phyloP scores from a whole-genome alignment of 1,284 basidiomycete species.

The Cutaneotrichosporon dermatis region DNA sequence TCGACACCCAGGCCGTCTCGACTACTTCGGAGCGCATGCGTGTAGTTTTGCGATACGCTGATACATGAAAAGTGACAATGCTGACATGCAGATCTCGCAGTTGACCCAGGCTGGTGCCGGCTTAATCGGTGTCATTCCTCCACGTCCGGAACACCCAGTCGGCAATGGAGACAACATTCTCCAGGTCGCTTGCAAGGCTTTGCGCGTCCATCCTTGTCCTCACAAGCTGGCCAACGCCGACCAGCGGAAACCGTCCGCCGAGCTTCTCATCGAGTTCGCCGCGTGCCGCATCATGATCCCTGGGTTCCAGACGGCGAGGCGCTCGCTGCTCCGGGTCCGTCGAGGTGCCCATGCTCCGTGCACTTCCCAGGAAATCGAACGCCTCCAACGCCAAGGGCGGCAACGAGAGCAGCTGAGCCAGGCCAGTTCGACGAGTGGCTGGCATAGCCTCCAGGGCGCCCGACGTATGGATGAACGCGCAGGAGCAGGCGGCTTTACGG shows the following conservation, averaged over 20 bases:
- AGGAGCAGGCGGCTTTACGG: slow-evolving; percentile 3
- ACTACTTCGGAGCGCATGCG: slow-evolving; percentile 37
- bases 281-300: slow-evolving; percentile 29
- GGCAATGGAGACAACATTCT: slow-evolving; percentile 15
- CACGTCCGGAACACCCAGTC: slow-evolving; percentile 24
- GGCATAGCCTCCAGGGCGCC: slow-evolving; percentile 26
- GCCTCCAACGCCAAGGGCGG: neutral
- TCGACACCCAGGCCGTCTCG: slow-evolving; percentile 31
- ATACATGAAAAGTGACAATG: too few species aligned
- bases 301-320: slow-evolving; percentile 14
- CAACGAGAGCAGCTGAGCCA: slow-evolving; percentile 9
- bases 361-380: slow-evolving; percentile 24
- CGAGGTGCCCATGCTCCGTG: slow-evolving; percentile 35
- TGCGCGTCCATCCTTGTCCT: slow-evolving; percentile 29
- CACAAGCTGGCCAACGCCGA: slow-evolving; percentile 27
- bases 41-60: slow-evolving; percentile 1
- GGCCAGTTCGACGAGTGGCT: slow-evolving; percentile 31
- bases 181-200: slow-evolving; percentile 29
- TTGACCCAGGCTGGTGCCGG: slow-evolving; percentile 35
- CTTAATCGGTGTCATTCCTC: slow-evolving; percentile 33
- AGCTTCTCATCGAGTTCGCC: slow-evolving; percentile 31
- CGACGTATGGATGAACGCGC: slow-evolving; percentile 19
- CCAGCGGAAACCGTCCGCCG: slow-evolving; percentile 35
- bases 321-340: slow-evolving; percentile 14
- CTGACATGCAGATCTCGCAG: slow-evolving; percentile 26